phyloP scores from a whole-genome alignment of 164 flowering plant species.

The Vitis riparia region DNA sequence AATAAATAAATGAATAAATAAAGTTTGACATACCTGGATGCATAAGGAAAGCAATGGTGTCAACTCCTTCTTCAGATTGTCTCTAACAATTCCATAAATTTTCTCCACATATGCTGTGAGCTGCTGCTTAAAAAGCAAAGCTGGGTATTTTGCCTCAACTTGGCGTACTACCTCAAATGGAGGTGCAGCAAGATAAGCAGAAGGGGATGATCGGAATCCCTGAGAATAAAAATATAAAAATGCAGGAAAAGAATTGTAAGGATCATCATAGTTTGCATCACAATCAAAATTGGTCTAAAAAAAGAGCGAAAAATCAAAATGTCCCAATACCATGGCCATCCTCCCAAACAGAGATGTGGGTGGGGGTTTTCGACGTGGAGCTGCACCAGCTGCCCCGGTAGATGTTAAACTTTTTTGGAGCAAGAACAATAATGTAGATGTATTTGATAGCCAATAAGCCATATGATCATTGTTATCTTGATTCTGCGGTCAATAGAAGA shows the following conservation, averaged over 20 bases:
- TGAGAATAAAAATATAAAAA: constrained; percentile 18
- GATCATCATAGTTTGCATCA: neutral
- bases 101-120: constrained; percentile 99
- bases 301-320: neutral
- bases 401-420: constrained; percentile 78
- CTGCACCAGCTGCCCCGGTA: constrained; percentile 52
- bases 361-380: constrained; percentile 61
- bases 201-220: constrained; percentile 95
- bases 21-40: constrained; percentile 65
- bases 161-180: constrained; percentile 68
- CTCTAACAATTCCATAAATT: constrained; percentile 92
- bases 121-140: constrained; percentile 97
- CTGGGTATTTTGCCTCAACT: constrained; percentile 98
- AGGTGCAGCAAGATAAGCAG: constrained; percentile 58
- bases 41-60: constrained; percentile 71
- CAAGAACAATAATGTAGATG: constrained; percentile 81
- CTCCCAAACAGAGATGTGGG: constrained; percentile 78
- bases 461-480: constrained; percentile 82
- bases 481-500: constrained; percentile 47
- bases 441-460: constrained; percentile 95
- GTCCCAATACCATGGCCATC: constrained; percentile 43
- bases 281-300: too few species aligned
- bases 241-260: neutral
- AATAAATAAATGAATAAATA: neutral
- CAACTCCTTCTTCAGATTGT: constrained; percentile 89